These are phyloP conservation scores for Pinus albicaulis DNA, from an alignment of 75 land plant species.

Conservation along the genomic window DNA sequence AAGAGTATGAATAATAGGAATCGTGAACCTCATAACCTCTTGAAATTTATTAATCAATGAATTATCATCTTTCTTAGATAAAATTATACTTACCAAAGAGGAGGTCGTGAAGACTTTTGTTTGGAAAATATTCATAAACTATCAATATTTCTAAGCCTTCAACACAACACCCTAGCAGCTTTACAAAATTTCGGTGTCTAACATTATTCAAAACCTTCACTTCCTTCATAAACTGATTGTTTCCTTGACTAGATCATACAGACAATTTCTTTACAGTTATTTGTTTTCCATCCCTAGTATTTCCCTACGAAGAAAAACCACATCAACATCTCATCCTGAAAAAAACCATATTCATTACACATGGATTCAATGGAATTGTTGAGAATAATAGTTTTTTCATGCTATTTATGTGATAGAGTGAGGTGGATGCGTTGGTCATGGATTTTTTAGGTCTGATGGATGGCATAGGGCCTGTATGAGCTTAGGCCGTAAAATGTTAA, in stretches of 20 bases:
- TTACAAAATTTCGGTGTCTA: constrained; percentile 17
- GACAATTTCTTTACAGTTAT: constrained; percentile 10
- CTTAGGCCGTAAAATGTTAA: no score
- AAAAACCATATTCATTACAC: neutral
- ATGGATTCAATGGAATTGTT: no score
- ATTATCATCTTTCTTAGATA: no score
- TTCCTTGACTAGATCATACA: neutral
- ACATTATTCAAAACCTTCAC: constrained; percentile 12
- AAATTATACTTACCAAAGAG: neutral
- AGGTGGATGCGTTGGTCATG: no score
- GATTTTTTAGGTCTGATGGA: no score
- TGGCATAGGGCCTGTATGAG: no score
- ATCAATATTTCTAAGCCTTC: constrained; percentile 14
- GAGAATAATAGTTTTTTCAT: no score
- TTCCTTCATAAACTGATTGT: constrained; percentile 18
- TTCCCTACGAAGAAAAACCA: neutral
- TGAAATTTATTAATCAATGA: neutral
- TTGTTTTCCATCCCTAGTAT: neutral
- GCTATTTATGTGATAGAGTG: no score
- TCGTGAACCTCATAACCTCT: neutral
- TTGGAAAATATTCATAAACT: constrained; percentile 18
- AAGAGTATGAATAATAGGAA: neutral
- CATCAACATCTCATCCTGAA: neutral
- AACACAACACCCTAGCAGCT: constrained; percentile 12
- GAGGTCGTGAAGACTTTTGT: constrained; percentile 3